A percentile compares a stretch with the other conserved stretches of the same genome.
Conservation (phyloP, 192 early-diverging fungal genomes). For the Mortierella hygrophila region DNA sequence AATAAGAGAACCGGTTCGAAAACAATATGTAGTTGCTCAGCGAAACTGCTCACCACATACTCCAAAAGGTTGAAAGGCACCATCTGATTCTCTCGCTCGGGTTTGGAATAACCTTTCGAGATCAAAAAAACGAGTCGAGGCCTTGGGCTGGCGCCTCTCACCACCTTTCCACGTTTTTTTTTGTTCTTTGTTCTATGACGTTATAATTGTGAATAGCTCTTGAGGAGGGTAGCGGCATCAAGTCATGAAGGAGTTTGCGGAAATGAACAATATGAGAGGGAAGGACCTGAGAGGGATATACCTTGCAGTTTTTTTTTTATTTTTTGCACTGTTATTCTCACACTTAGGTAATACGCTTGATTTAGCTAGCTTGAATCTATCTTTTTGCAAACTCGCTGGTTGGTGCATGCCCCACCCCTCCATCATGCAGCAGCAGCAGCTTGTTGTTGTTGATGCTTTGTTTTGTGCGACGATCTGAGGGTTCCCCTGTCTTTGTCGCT, state of each 20-base stretch:
- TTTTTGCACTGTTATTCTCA: no score
- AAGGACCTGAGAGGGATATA: no score
- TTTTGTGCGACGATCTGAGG: slow-evolving; percentile 9
- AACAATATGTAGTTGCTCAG: neutral
- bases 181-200: neutral
- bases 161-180: neutral
- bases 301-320: neutral
- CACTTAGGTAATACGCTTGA: neutral
- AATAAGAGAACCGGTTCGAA: neutral
- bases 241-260: no score
- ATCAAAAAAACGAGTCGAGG: neutral
- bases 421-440: neutral
- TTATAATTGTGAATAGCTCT: neutral
- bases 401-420: neutral
- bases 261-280: no score
- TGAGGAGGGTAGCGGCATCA: no score
- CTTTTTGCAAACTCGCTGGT: neutral
- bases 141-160: neutral
- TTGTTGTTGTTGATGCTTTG: neutral
- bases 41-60: neutral
- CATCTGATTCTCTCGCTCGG: neutral
- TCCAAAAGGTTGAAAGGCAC: neutral
- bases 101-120: neutral
- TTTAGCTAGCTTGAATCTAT: neutral
- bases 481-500: neutral